These are phyloP conservation scores for Hanseniaspora gamundiae DNA, from an alignment of 1,139 yeast genomes.

Conservation along the genomic window DNA sequence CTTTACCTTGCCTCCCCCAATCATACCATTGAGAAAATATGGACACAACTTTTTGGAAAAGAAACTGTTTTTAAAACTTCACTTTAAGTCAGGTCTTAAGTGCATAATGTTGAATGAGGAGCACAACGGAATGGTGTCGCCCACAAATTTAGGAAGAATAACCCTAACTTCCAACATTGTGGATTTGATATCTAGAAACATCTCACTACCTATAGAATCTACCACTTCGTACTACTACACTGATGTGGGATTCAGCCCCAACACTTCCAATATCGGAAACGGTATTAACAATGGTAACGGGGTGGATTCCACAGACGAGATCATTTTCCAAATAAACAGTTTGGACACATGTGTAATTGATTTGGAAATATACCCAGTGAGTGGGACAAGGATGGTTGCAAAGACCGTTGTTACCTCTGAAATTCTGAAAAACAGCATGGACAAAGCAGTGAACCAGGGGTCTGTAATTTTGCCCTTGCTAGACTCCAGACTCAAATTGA, in stretches of 20 bases:
- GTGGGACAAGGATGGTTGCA: slow-evolving; percentile 86
- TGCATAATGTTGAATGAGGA: slow-evolving; percentile 43
- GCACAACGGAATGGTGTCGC: slow-evolving; percentile 28
- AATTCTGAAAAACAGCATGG: slow-evolving; percentile 33
- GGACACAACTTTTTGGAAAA: slow-evolving; percentile 93
- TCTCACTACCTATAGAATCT: slow-evolving; percentile 50
- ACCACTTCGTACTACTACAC: not conserved
- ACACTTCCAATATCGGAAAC: not conserved
- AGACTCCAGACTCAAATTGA: slow-evolving; percentile 68
- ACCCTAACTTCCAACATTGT: slow-evolving; percentile 61
- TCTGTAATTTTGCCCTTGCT: slow-evolving; percentile 59
- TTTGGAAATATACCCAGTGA: slow-evolving; percentile 86
- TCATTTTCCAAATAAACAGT: slow-evolving; percentile 79
- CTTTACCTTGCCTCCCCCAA: slow-evolving; percentile 87
- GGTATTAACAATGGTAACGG: slow-evolving; percentile 3
- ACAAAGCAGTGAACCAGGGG: slow-evolving; percentile 24
- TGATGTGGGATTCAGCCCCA: not conserved
- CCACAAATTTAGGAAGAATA: slow-evolving; percentile 38
- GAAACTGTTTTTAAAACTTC: slow-evolving; percentile 69
- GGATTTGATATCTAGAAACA: slow-evolving; percentile 77
- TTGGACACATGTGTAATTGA: slow-evolving; percentile 71
- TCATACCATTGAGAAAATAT: slow-evolving; percentile 80
- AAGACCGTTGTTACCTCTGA: slow-evolving; percentile 65
- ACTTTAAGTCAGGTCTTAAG: slow-evolving; percentile 48
- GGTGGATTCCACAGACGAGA: slow-evolving; percentile 46